A percentile compares a stretch with the other conserved stretches of the same genome.
Conservation (phyloP, 345 rosid species). For the Rhodomyrtus tomentosa region DNA sequence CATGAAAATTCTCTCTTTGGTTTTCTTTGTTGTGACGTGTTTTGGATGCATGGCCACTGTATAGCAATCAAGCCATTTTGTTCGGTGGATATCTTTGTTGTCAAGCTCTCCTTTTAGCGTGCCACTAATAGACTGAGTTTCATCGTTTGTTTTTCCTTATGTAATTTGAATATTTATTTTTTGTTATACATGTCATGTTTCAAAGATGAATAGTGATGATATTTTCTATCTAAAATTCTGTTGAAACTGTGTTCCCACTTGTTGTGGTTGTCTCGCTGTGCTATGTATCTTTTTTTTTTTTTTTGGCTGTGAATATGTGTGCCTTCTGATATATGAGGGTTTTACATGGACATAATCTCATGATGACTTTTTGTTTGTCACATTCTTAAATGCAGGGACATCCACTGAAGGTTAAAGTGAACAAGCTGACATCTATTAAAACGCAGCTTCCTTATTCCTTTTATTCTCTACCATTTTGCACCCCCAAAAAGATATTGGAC, state of each 20-base stretch:
- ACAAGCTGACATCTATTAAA: constrained; percentile 82
- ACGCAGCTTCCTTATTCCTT: constrained; percentile 91
- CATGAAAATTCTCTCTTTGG: neutral
- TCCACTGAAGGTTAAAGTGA: constrained; percentile 72
- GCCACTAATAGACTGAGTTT: neutral
- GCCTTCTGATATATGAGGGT: neutral
- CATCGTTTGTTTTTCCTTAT: neutral
- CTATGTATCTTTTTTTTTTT: neutral
- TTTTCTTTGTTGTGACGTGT: neutral
- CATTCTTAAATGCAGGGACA: constrained; percentile 39
- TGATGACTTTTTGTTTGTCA: neutral
- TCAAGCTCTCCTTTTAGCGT: neutral
- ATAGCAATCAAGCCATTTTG: neutral
- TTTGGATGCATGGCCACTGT: neutral
- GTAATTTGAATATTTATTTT: neutral
- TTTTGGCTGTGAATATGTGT: neutral
- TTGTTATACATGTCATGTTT: neutral
- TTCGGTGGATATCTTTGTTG: neutral
- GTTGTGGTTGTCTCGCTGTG: neutral
- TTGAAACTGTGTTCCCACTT: neutral
- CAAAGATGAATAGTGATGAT: neutral
- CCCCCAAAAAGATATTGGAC: constrained; percentile 65
- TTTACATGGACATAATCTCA: neutral
- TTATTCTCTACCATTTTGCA: constrained; percentile 67
- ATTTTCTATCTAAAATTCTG: neutral